Evolutionary conservation across 192 early-diverging fungal genomes (phyloP), one percentile per base, ranked within the genome.

Genomic region (Borealophlyctis nickersoniae): DNA sequence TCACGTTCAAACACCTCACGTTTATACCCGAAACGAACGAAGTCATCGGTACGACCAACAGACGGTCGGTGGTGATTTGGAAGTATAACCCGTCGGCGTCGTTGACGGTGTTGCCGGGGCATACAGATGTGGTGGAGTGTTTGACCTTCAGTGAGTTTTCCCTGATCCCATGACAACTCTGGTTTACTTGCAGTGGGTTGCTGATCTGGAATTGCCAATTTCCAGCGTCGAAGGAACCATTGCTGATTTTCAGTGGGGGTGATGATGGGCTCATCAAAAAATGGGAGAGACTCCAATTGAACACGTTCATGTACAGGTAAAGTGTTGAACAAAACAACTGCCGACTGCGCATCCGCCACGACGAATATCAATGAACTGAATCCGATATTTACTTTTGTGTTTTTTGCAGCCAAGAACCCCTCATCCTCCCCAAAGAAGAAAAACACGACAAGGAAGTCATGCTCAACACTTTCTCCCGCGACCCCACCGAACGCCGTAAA

Each of bases 231-330:
- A 84, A 85, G 53, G 83, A 85, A 35, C 83, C 83, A 29, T 51
- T 85, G 1, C 62, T 85, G 29, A 84, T 85, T 22, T 85, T 82
- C 49, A 83, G 79, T 61, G 83, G 81, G 36, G 79, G 81, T 1
- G 80, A 69, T 36, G 78, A 82, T 65, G 79, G 79, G 1, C 52
- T 78, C 7, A 81, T 84, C 49, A 63, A 74, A 16, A 83, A 83
- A 65, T 85, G 83, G 83, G 83, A 85, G 39, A 57, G 83, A 26
- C 48, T 84, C 49, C 83, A 85, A 57, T 71, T 85, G 14, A 85
- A 84, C 61, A 74, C 83, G 2, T 85, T 85, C 60, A 85, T 85
- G 83, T 85, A 85, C 66, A 80, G 78, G 78, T 80, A 31, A 70
- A 19, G n/a, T 28, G 23, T 23, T 28, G 45, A 14, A 56, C 32